Conservation (phyloP, 2,329 filamentous ascomycete species). For the Ceratocystis eucalypticola region DNA sequence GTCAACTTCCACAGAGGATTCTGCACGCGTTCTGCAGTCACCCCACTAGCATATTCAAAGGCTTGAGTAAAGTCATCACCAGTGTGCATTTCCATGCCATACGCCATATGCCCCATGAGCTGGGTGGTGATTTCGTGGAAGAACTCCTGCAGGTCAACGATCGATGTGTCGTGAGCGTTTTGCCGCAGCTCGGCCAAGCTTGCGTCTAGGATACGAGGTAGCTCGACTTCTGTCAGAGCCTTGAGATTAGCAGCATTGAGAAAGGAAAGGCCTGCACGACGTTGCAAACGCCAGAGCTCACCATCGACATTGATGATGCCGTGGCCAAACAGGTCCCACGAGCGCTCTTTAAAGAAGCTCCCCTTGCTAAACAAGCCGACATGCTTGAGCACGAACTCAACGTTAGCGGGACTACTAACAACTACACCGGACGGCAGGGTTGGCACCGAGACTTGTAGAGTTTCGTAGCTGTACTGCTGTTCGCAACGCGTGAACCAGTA, state of each 20-base stretch:
- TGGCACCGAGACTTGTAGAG: constrained; percentile 49
- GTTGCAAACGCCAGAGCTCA: constrained; percentile 47
- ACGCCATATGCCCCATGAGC: constrained; percentile 55
- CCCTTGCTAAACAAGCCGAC: constrained; percentile 49
- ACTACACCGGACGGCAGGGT: constrained; percentile 49
- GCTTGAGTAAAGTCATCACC: constrained; percentile 45
- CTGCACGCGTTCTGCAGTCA: constrained; percentile 48
- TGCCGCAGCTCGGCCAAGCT: constrained; percentile 29
- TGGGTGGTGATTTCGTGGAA: constrained; percentile 52
- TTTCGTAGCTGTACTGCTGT: constrained; percentile 42
- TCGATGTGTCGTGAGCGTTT: constrained; percentile 21
- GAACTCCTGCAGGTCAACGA: constrained; percentile 44
- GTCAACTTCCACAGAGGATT: constrained; percentile 50
- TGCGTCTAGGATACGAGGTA: constrained; percentile 40
- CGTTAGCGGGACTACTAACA: constrained; percentile 46
- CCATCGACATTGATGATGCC: constrained; percentile 56
- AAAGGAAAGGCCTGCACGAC: constrained; percentile 47
- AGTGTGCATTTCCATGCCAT: constrained; percentile 54
- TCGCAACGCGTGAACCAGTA: constrained; percentile 49
- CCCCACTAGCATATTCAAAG: constrained; percentile 49
- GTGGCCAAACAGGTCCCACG: constrained; percentile 50
- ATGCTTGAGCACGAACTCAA: constrained; percentile 50
- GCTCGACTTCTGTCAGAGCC: constrained; percentile 41
- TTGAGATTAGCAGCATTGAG: constrained; percentile 44
- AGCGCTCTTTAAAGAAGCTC: constrained; percentile 44